Conservation (phyloP, 306 rosid species). For the Cucumis cinereus region DNA sequence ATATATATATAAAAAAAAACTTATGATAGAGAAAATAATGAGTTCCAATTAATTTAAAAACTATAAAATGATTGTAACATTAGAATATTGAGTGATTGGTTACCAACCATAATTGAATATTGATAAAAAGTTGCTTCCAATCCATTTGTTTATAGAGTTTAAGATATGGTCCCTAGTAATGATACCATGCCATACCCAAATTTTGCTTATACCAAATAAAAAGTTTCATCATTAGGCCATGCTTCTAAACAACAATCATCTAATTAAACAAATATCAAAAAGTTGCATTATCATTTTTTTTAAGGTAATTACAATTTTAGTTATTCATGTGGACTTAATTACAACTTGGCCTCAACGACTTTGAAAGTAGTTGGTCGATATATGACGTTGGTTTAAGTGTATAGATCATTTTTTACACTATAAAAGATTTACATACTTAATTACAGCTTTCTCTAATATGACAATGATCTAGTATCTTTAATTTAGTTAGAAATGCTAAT, state of each 20-base stretch:
- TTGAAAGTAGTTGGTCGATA: background rate
- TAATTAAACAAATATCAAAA: background rate
- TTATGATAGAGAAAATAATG: background rate
- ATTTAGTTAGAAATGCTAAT: no score
- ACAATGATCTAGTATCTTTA: no score
- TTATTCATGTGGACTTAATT: background rate
- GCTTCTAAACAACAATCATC: background rate
- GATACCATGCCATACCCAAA: background rate
- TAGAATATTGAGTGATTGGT: background rate
- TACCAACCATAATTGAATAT: background rate
- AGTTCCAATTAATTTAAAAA: background rate
- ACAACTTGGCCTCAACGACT: background rate
- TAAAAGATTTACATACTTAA: no score
- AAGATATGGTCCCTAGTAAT: conserved; percentile 3
- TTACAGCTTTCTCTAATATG: no score
- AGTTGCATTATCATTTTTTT: background rate
- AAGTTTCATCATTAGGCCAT: background rate
- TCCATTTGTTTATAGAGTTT: background rate
- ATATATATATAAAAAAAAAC: background rate
- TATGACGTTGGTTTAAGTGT: no score
- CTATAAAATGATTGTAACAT: background rate
- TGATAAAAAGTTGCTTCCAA: background rate
- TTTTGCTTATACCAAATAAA: background rate
- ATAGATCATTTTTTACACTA: no score
- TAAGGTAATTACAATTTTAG: background rate